A percentile compares a stretch with the other conserved stretches of the same genome.
These are phyloP conservation scores for Yarrowia sp. DNA, from an alignment of 805 yeast species.

Conservation along the genomic window DNA sequence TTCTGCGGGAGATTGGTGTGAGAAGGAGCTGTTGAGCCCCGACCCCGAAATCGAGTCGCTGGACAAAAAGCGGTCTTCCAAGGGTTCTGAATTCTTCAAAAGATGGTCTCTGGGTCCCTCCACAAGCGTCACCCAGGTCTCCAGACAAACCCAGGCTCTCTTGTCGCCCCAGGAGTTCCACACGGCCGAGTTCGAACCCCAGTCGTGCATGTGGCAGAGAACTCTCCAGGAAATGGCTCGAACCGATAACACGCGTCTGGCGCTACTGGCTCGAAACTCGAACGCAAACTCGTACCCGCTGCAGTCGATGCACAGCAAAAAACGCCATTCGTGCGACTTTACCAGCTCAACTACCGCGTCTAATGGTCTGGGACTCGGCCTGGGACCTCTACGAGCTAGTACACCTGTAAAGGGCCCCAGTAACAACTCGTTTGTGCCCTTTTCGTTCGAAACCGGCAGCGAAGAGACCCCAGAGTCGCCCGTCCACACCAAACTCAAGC, in stretches of 20 bases:
- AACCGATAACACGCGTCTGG: conserved; percentile 34
- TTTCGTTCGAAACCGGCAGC: conserved; percentile 23
- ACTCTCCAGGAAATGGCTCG: conserved; percentile 39
- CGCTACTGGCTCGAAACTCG: conserved; percentile 14
- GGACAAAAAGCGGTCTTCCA: conserved; percentile 25
- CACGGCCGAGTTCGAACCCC: conserved; percentile 12
- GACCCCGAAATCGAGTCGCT: conserved; percentile 32
- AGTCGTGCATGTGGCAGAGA: conserved; percentile 27
- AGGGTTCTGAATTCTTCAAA: conserved; percentile 31
- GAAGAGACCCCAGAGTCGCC: conserved; percentile 11
- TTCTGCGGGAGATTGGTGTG: conserved; percentile 30
- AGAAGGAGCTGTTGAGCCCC: conserved; percentile 29
- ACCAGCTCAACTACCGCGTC: conserved; percentile 1
- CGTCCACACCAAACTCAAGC: conserved; percentile 3
- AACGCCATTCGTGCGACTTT: conserved; percentile 26
- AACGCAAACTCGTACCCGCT: conserved; percentile 18
- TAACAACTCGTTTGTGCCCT: conserved; percentile 13
- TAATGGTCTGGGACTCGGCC: conserved; percentile 16
- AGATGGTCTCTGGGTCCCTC: conserved; percentile 30
- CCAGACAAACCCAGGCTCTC: conserved; percentile 28
- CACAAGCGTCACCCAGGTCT: conserved; percentile 28
- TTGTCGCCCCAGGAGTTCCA: conserved; percentile 34
- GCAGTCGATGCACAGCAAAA: conserved; percentile 25
- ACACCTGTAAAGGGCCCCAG: conserved; percentile 11
- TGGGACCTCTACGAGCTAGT: conserved; percentile 10